Base-by-base conservation (phyloP, 2,329 filamentous ascomycete genomes). In the Fusarium temperatum region DNA sequence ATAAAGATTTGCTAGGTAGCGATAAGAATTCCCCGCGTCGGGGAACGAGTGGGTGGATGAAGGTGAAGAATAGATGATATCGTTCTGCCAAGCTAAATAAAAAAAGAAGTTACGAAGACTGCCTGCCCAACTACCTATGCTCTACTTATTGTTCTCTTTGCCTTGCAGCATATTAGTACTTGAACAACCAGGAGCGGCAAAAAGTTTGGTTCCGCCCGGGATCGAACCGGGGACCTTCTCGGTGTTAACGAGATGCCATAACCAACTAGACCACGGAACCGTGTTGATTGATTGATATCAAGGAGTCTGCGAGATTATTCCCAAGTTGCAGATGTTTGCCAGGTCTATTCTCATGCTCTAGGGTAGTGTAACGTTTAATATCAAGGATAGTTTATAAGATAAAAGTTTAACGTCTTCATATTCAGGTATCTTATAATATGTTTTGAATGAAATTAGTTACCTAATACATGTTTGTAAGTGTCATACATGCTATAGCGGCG, bases 191-290 rank as follows among this genome's bases (percentile, higher is more conserved):
- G 6, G 8, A 11, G 8, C 3, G 14, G 38, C 22, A 66, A 75
- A 79, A 77, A 68, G 38, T 13, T 63, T 82, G 81, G 78, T 82
- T 82, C 74, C 80, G 81, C 81, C 80, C 80, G 80, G 80, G 80
- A 79, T 82, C 73, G 81, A 82, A 82, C 80, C 80, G 80, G 80
- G 80, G 81, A 82, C 80, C 80, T 81, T 81, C 79, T 82, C 80
- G 81, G 80, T 82, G 81, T 82, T 82, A 82, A 75, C 80, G 80
- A 82, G 80, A 81, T 81, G 80, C 80, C 80, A 82, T 82, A 76
- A 82, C 81, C 81, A 82, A 79, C 81, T 82, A 82, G 80, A 82
- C 81, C 80, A 82, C 81, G 79, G 73, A 82, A 82, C 80, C 47
- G 9, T n/a, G 22, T 5, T 14, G 8, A 7, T 11, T 5, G 13